Percentiles rank a stretch among this genome's conserved stretches.
Conservation (phyloP, 2,329 filamentous ascomycete species). For the Kalmusia sp. region DNA sequence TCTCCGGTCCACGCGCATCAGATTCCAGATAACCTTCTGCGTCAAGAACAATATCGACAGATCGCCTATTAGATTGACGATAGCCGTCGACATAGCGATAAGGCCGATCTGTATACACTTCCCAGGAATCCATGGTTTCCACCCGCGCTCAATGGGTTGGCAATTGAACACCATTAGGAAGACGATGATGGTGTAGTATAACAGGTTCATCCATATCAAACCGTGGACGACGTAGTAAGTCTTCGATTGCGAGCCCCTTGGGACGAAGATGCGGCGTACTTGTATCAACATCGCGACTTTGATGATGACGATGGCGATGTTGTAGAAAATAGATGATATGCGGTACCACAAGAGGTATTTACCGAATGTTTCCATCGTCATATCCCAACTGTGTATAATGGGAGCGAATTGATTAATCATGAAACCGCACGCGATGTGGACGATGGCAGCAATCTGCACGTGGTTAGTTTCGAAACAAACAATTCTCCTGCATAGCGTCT, state of each 20-base stretch:
- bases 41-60: constrained; percentile 16
- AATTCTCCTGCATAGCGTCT: background rate
- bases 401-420: constrained; percentile 20
- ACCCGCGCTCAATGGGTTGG: constrained; percentile 15
- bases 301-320: constrained; percentile 20
- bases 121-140: constrained; percentile 19
- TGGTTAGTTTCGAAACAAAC: background rate
- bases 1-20: constrained; percentile 13
- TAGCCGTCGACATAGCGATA: constrained; percentile 15
- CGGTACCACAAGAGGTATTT: constrained; percentile 18
- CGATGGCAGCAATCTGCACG: constrained; percentile 15
- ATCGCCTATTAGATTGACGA: constrained; percentile 18
- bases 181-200: constrained; percentile 15
- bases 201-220: constrained; percentile 13
- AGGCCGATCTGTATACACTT: constrained; percentile 14
- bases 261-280: constrained; percentile 21
- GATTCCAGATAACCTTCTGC: constrained; percentile 20
- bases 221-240: constrained; percentile 16
- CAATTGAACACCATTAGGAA: constrained; percentile 22
- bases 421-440: constrained; percentile 12
- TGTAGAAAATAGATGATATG: constrained; percentile 20
- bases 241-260: constrained; percentile 18
- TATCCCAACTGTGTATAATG: constrained; percentile 24
- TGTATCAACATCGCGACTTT: constrained; percentile 22
- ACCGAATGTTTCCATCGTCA: constrained; percentile 11